Percentiles rank a stretch among this genome's conserved stretches.
Conservation (phyloP, 2,329 filamentous ascomycete genomes). For the Colletotrichum lini region DNA sequence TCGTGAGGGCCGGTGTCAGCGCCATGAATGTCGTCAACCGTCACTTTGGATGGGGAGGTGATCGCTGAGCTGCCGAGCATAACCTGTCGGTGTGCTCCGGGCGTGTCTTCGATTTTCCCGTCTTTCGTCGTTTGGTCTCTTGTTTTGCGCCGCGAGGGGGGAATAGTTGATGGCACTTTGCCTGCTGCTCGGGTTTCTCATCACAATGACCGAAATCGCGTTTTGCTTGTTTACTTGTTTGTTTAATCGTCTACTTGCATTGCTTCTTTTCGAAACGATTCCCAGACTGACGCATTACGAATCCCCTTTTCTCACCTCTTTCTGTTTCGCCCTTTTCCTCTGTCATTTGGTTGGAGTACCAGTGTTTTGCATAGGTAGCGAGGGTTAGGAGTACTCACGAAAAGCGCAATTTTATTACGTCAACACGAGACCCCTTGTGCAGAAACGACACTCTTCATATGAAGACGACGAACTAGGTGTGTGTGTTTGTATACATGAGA, state of each 20-base stretch:
- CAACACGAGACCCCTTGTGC: not conserved
- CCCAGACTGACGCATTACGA: conserved; percentile 38
- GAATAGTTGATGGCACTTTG: not conserved
- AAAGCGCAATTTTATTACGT: not conserved
- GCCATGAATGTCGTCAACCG: conserved; percentile 68
- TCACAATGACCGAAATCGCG: not conserved
- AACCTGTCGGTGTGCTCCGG: not conserved
- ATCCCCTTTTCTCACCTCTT: not conserved
- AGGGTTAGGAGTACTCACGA: conserved; percentile 15
- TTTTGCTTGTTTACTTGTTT: conserved; percentile 7
- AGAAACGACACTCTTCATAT: not conserved
- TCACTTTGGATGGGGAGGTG: conserved; percentile 67
- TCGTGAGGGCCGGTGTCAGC: conserved; percentile 64
- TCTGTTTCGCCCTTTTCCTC: no score
- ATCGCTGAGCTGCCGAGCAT: conserved; percentile 38
- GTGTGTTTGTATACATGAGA: not conserved
- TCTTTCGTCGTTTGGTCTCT: not conserved
- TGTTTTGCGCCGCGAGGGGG: not conserved
- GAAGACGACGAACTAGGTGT: not conserved
- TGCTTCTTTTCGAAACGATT: conserved; percentile 19
- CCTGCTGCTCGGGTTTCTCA: conserved; percentile 8
- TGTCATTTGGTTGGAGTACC: conserved; percentile 13
- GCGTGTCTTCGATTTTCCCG: not conserved
- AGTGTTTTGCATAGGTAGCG: conserved; percentile 35
- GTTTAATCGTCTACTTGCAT: conserved; percentile 9